Evolutionary conservation across 2,329 filamentous ascomycete genomes (phyloP).

Genomic region (Aaosphaeria arxii): DNA sequence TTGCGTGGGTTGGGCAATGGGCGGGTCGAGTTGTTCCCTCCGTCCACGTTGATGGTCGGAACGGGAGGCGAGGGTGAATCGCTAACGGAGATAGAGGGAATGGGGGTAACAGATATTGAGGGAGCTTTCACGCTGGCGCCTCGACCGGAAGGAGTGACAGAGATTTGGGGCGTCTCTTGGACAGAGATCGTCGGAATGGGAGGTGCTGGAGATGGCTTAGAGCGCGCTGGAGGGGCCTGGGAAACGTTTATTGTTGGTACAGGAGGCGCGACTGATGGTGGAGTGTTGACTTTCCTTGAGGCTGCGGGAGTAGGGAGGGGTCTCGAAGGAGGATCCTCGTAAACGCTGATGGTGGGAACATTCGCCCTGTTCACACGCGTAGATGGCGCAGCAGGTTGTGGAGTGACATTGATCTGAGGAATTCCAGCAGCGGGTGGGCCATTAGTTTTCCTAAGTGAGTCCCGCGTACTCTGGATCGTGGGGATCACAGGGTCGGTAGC

Average conservation of each 20-base stretch:
- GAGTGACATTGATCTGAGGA: constrained; percentile 30
- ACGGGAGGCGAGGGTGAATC: constrained; percentile 16
- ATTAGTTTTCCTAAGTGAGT: constrained; percentile 10
- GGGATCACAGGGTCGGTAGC: constrained; percentile 46
- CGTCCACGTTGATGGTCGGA: constrained; percentile 17
- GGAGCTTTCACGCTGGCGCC: constrained; percentile 13
- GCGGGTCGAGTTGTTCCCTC: constrained; percentile 36
- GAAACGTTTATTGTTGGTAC: constrained; percentile 51
- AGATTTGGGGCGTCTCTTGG: constrained; percentile 24
- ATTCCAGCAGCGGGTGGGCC: constrained; percentile 16
- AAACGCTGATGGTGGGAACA: constrained; percentile 20
- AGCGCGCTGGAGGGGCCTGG: constrained; percentile 33
- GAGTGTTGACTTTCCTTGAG: constrained; percentile 27
- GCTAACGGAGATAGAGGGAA: constrained; percentile 28
- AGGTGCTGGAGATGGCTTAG: constrained; percentile 23
- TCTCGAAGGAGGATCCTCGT: constrained; percentile 25
- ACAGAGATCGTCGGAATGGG: constrained; percentile 20
- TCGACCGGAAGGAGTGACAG: constrained; percentile 15
- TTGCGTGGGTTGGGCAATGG: constrained; percentile 45
- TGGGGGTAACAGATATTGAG: constrained; percentile 13
- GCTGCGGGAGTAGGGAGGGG: constrained; percentile 20
- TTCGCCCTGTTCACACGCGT: constrained; percentile 15
- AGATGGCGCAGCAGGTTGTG: constrained; percentile 10
- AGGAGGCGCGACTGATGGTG: constrained; percentile 15
- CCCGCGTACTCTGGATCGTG: constrained; percentile 49